Percentiles rank a stretch among this genome's conserved stretches.
These are phyloP conservation scores for Scheffersomyces lignicola DNA, from an alignment of 1,139 yeast genomes.

Conservation along the genomic window DNA sequence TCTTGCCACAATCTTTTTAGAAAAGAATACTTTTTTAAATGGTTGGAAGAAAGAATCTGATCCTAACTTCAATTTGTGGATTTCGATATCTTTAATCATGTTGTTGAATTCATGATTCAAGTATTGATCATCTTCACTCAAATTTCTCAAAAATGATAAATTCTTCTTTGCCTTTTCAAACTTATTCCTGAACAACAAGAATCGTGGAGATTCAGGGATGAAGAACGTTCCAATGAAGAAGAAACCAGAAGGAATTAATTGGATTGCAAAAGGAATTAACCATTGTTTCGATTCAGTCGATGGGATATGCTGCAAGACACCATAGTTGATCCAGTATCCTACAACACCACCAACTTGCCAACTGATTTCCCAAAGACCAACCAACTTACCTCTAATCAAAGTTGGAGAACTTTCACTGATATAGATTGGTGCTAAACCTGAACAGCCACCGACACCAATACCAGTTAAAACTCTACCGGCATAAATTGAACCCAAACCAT, in stretches of 20 bases:
- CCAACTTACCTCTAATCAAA: slow-evolving; percentile 35
- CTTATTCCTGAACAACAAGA: slow-evolving; percentile 36
- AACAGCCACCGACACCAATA: slow-evolving; percentile 35
- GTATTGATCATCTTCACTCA: slow-evolving; percentile 25
- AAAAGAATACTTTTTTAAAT: slow-evolving; percentile 21
- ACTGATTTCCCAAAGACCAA: slow-evolving; percentile 50
- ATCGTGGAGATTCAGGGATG: slow-evolving; percentile 51
- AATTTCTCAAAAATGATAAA: slow-evolving; percentile 27
- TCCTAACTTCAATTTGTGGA: slow-evolving; percentile 19
- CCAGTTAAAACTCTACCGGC: slow-evolving; percentile 40
- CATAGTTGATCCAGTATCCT: slow-evolving; percentile 45
- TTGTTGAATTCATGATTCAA: slow-evolving; percentile 25
- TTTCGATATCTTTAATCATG: slow-evolving; percentile 23
- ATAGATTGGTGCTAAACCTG: slow-evolving; percentile 34
- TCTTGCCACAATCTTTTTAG: slow-evolving; percentile 23
- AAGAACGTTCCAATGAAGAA: slow-evolving; percentile 39
- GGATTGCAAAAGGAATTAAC: slow-evolving; percentile 41
- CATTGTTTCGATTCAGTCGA: slow-evolving; percentile 25
- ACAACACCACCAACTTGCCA: slow-evolving; percentile 52
- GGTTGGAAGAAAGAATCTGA: slow-evolving; percentile 27
- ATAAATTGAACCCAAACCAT: slow-evolving; percentile 34
- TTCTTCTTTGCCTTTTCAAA: slow-evolving; percentile 36
- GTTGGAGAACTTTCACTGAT: slow-evolving; percentile 34
- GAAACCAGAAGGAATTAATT: slow-evolving; percentile 43
- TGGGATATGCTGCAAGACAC: slow-evolving; percentile 25